Base-by-base conservation (phyloP, 116 monocot genomes). In the Dioscorea cayenensis region DNA sequence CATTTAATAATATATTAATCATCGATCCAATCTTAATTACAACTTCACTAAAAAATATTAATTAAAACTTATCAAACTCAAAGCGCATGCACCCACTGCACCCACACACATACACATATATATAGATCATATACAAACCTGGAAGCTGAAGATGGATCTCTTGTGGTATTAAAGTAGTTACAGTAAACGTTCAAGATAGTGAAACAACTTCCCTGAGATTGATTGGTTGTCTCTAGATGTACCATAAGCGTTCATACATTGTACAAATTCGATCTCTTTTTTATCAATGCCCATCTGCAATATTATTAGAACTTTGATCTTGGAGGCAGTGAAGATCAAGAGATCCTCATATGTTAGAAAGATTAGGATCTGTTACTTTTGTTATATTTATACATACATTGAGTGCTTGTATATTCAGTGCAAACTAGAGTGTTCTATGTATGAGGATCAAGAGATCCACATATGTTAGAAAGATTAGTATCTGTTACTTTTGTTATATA, bases 311-410 rank as follows among this genome's bases (percentile, higher is more conserved):
- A 32, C 32, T 32, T 32, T 90, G 79, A 79, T 65, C 76, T 96
- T 96, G 4, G 96, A 96, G 43, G 90, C 73, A 0, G 96, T 96
- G 84, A 96, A 96, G 22, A 96, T 75, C 92, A 90, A 90, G 67
- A 96, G 86, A 21, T 92, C 90, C 14, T 92, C 78, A 25, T 25
- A 25, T 25, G 25, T 25, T 25, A 25, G 25, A 25, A 25, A 25
- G 25, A 25, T 25, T 25, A 25, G 25, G 25, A 25, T 25, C 25
- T 25, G 25, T 25, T 25, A 25, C 25, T 25, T 25, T 25, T 25
- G 25, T 25, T 25, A 25, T 25, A 25, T 25, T 25, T 25, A 25
- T 25, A 25, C 1, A 0, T 25, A 1, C 25, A 25, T 25, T 25
- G 25, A 25, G 25, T 25, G 25, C 25, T 25, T 25, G 25, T 25